Conservation (phyloP, 1,284 basidiomycete species). For the Trametes hirsuta region DNA sequence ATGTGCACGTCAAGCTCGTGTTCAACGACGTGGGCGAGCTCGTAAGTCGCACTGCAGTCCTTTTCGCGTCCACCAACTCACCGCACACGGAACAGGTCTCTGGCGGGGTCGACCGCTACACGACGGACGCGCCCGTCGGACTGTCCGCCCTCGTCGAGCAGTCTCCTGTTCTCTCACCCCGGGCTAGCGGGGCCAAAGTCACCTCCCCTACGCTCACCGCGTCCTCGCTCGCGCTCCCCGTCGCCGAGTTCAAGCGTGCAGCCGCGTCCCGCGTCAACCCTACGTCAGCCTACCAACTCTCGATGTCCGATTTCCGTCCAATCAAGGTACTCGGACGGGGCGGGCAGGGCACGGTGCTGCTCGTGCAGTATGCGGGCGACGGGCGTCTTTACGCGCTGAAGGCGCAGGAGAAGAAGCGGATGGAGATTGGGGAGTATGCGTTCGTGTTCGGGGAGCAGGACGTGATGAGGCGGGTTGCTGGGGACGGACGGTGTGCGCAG, state of each 20-base stretch:
- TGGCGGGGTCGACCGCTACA: conserved; percentile 13
- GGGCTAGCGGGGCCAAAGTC: neutral
- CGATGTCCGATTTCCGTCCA: conserved; percentile 9
- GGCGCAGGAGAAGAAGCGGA: conserved; percentile 3
- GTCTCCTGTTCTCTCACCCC: neutral
- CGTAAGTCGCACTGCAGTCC: neutral
- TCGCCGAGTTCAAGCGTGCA: conserved; percentile 15
- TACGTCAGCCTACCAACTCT: neutral
- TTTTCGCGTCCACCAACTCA: neutral
- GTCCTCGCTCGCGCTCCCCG: conserved; percentile 6
- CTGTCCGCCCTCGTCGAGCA: conserved; percentile 12
- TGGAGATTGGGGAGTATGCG: conserved; percentile 2
- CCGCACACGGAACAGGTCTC: neutral
- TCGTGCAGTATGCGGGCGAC: conserved; percentile 9
- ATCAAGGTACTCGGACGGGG: conserved; percentile 11
- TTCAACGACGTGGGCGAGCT: conserved; percentile 18
- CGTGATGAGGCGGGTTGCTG: conserved; percentile 16
- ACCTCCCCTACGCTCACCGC: neutral
- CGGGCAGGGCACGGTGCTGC: conserved; percentile 13
- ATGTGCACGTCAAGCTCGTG: conserved; percentile 19
- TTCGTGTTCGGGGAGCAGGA: conserved; percentile 20
- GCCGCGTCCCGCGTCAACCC: conserved; percentile 9
- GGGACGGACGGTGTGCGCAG: conserved; percentile 19
- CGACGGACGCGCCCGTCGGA: neutral
- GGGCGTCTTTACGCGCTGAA: conserved; percentile 19